These are phyloP conservation scores for Botryosphaeria dothidea DNA, from an alignment of 2,329 filamentous ascomycete genomes.

Conservation along the genomic window DNA sequence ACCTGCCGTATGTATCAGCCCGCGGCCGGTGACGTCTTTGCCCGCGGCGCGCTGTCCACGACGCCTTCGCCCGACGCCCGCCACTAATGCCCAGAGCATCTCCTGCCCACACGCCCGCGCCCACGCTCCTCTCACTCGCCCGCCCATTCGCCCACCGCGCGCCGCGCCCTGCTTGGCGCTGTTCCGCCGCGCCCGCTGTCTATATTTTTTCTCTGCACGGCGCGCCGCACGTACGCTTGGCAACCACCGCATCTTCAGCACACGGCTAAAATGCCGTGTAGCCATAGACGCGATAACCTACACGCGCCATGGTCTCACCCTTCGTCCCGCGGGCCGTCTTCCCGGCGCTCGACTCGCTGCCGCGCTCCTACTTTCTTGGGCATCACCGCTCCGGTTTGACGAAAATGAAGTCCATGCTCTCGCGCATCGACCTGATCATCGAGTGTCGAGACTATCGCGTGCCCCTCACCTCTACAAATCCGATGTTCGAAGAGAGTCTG, in stretches of 20 bases:
- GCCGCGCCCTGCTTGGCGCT: neutral
- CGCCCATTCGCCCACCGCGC: neutral
- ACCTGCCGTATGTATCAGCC: neutral
- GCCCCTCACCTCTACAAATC: slow-evolving; percentile 86
- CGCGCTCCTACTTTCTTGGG: slow-evolving; percentile 89
- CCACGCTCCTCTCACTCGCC: neutral
- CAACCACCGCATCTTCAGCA: neutral
- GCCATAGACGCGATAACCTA: neutral
- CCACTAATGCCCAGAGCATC: neutral
- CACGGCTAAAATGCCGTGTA: slow-evolving; percentile 1
- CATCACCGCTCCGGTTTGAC: slow-evolving; percentile 82
- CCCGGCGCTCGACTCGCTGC: slow-evolving; percentile 71
- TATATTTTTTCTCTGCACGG: neutral
- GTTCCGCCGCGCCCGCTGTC: neutral
- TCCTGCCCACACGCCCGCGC: neutral
- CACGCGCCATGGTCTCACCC: slow-evolving; percentile 34
- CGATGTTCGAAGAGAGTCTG: slow-evolving; percentile 78
- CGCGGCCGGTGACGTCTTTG: slow-evolving; percentile 1
- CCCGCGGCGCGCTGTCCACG: neutral
- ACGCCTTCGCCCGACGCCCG: neutral
- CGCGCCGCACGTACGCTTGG: neutral
- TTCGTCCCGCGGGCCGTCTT: slow-evolving; percentile 78
- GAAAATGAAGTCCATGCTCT: slow-evolving; percentile 79
- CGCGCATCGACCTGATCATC: slow-evolving; percentile 81
- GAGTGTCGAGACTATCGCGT: slow-evolving; percentile 95